Conservation (phyloP, 768 basidiomycete species). For the Clitopilus hobsonii region DNA sequence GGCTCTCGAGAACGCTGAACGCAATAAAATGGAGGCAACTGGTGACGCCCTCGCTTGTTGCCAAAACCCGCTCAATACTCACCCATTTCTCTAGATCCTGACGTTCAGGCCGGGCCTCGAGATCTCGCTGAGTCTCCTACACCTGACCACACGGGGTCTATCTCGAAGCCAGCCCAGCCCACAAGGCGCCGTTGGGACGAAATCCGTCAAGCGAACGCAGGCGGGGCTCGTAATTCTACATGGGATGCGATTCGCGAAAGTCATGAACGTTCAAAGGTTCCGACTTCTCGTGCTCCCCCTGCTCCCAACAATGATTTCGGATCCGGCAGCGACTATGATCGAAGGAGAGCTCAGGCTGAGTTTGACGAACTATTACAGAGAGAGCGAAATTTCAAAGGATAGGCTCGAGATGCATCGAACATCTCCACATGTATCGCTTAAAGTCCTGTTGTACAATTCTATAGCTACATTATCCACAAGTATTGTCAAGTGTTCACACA, state of each 20-base stretch:
- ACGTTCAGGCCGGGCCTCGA: no score
- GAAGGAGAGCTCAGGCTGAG: constrained; percentile 43
- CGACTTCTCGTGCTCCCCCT: constrained; percentile 5
- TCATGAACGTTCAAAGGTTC: constrained; percentile 35
- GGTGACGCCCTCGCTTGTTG: background rate
- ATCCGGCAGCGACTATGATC: constrained; percentile 21
- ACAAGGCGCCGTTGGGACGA: constrained; percentile 54
- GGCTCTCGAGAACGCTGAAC: constrained; percentile 10
- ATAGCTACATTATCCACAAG: constrained; percentile 5
- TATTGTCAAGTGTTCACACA: background rate
- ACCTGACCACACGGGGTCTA: no score
- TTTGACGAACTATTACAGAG: constrained; percentile 59
- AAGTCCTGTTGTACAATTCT: constrained; percentile 7
- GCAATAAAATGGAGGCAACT: background rate
- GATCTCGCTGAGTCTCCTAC: no score
- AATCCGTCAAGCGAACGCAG: constrained; percentile 51
- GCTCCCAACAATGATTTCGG: constrained; percentile 5
- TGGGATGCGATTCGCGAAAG: constrained; percentile 68
- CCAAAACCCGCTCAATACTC: background rate
- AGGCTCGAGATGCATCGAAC: no score
- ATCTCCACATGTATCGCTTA: background rate
- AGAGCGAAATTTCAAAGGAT: constrained; percentile 48
- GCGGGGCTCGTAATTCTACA: constrained; percentile 40
- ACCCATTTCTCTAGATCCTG: background rate
- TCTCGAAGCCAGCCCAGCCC: constrained; percentile 2